Percentiles rank a stretch among this genome's conserved stretches.
These are phyloP conservation scores for Wickerhamomyces sp. DNA, from an alignment of 1,139 yeast species.

Conservation along the genomic window DNA sequence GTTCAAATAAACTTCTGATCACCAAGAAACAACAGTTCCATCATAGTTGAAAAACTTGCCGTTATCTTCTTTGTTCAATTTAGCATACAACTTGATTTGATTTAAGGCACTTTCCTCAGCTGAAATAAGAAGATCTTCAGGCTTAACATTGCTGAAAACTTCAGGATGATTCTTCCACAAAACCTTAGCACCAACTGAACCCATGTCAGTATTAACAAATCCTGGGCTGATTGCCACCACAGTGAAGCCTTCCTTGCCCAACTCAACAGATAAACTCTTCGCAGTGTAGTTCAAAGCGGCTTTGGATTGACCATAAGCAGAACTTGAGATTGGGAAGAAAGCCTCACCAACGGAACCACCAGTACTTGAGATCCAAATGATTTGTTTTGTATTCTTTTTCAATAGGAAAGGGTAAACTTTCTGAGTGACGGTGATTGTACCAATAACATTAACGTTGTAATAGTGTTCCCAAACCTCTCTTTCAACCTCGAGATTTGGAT, in stretches of 20 bases:
- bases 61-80: background rate
- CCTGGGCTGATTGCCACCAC: slow-evolving; percentile 29
- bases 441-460: slow-evolving; percentile 18
- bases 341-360: slow-evolving; percentile 21
- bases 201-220: slow-evolving; percentile 1
- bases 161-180: too few relatives aligned
- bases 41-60: background rate
- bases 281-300: slow-evolving; percentile 28
- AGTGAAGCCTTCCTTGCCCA: slow-evolving; percentile 19
- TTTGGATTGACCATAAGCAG: slow-evolving; percentile 30
- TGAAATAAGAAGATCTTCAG: slow-evolving; percentile 19
- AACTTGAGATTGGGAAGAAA: slow-evolving; percentile 8
- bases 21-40: background rate
- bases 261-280: slow-evolving; percentile 21
- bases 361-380: slow-evolving; percentile 20
- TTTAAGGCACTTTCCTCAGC: slow-evolving; percentile 1
- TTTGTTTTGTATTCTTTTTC: slow-evolving; percentile 13
- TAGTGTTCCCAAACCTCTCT: background rate
- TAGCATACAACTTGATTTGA: background rate
- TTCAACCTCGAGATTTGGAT: too few relatives aligned
- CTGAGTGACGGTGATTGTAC: slow-evolving; percentile 21
- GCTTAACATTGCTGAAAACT: slow-evolving; percentile 8
- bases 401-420: slow-evolving; percentile 17
- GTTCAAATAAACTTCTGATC: too few relatives aligned
- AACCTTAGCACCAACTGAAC: slow-evolving; percentile 9